phyloP scores from a whole-genome alignment of 176 grass and related monocot species.

The Dendrocalamus sinicus region DNA sequence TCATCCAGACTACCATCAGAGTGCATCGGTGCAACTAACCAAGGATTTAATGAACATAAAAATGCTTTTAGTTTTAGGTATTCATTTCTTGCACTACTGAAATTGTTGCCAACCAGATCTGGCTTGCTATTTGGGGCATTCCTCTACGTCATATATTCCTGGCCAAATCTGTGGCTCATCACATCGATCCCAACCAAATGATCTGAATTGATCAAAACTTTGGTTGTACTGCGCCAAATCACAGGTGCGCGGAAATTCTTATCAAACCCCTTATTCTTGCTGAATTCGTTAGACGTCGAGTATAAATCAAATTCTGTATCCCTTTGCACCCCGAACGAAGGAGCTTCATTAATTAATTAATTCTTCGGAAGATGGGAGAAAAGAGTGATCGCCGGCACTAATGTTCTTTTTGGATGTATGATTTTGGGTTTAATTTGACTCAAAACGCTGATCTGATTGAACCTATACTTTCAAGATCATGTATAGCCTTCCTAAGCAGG shows the following conservation, averaged over 20 bases:
- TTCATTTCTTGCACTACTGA: conserved; percentile 33
- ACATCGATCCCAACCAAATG: too few species aligned
- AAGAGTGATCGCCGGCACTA: background rate
- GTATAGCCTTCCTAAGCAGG: background rate
- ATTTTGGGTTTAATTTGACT: background rate
- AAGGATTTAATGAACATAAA: background rate
- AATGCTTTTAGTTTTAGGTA: conserved; percentile 9
- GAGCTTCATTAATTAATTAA: too few species aligned
- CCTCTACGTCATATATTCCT: background rate
- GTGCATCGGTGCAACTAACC: background rate
- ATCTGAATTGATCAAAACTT: background rate
- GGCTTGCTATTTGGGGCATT: background rate
- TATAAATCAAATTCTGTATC: too few species aligned
- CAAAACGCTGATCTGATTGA: background rate
- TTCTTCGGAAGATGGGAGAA: background rate
- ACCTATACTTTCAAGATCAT: background rate
- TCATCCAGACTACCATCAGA: background rate
- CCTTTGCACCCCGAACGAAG: too few species aligned
- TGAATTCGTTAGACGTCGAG: too few species aligned
- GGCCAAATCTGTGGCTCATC: background rate
- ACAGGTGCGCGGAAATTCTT: too few species aligned
- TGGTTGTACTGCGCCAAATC: too few species aligned
- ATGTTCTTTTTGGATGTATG: background rate
- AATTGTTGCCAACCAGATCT: background rate
- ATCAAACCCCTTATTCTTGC: too few species aligned